phyloP scores from a whole-genome alignment of 768 basidiomycete genomes.

The Coprinellus micaceus region DNA sequence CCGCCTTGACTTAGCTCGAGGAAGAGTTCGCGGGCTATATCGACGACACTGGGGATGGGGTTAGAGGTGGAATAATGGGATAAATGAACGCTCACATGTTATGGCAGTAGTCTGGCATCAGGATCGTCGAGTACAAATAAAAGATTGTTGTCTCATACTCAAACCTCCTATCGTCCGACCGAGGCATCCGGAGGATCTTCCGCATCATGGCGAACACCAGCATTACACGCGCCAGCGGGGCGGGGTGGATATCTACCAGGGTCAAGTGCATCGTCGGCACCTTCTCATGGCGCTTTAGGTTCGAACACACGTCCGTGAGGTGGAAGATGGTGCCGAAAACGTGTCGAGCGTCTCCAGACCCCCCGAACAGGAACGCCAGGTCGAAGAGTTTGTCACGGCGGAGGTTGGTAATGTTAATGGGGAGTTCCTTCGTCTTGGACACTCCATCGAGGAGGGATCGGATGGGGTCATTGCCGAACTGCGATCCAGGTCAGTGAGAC shows the following conservation, averaged over 20 bases:
- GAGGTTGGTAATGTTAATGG: neutral
- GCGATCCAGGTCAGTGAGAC: no score
- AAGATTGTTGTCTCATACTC: conserved; percentile 18
- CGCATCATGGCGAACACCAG: conserved; percentile 15
- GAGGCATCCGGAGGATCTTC: conserved; percentile 1
- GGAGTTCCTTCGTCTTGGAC: conserved; percentile 1
- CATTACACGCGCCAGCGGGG: conserved; percentile 17
- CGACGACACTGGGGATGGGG: conserved; percentile 7
- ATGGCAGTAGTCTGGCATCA: conserved; percentile 19
- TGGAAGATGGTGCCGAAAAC: conserved; percentile 19
- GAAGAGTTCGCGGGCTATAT: conserved; percentile 8
- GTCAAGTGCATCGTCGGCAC: conserved; percentile 14
- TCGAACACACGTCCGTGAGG: conserved; percentile 11
- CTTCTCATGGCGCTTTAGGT: neutral
- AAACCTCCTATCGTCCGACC: neutral
- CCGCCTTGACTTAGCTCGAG: conserved; percentile 10
- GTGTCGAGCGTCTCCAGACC: conserved; percentile 23
- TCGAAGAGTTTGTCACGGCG: neutral
- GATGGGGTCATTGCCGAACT: conserved; percentile 20
- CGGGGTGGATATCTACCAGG: conserved; percentile 22
- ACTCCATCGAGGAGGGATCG: conserved; percentile 16
- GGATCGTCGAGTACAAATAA: conserved; percentile 14
- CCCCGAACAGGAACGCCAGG: conserved; percentile 21
- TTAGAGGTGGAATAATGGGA: neutral
- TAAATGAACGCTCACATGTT: conserved; percentile 15